Evolutionary conservation across 192 early-diverging fungal species (phyloP).

Genomic region (Entomortierella lignicola): DNA sequence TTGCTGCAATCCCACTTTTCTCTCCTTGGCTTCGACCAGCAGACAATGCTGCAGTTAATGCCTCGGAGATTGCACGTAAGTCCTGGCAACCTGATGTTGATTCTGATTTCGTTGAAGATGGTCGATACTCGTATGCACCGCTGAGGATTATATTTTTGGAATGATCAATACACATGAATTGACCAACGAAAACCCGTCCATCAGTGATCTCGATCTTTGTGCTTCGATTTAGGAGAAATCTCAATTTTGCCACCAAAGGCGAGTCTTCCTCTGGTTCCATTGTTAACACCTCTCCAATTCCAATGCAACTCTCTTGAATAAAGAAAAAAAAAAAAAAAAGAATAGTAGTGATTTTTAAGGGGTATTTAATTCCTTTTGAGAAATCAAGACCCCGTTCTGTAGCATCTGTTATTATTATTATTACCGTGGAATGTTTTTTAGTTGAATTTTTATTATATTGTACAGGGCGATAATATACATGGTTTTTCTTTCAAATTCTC

Average conservation of each 20-base stretch:
- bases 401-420: too few relatives aligned
- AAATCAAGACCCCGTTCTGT: too few relatives aligned
- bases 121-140: conserved; percentile 72
- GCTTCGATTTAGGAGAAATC: conserved; percentile 63
- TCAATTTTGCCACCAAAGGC: conserved; percentile 57
- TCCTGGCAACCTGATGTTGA: not conserved
- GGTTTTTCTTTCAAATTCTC: too few relatives aligned
- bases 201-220: conserved; percentile 71
- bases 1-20: not conserved
- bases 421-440: too few relatives aligned
- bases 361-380: too few relatives aligned
- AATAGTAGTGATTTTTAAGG: too few relatives aligned
- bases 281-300: too few relatives aligned
- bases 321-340: too few relatives aligned
- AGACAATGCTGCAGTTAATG: not conserved
- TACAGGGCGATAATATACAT: too few relatives aligned
- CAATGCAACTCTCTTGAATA: too few relatives aligned
- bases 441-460: too few relatives aligned
- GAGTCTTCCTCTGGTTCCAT: conserved; percentile 43
- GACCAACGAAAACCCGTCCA: conserved; percentile 74
- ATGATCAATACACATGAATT: conserved; percentile 81
- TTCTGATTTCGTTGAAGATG: not conserved
- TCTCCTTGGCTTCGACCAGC: too few relatives aligned
- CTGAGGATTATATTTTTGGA: conserved; percentile 78
- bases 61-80: not conserved